These are phyloP conservation scores for Alnus glutinosa DNA, from an alignment of 306 rosid genomes.

Conservation along the genomic window DNA sequence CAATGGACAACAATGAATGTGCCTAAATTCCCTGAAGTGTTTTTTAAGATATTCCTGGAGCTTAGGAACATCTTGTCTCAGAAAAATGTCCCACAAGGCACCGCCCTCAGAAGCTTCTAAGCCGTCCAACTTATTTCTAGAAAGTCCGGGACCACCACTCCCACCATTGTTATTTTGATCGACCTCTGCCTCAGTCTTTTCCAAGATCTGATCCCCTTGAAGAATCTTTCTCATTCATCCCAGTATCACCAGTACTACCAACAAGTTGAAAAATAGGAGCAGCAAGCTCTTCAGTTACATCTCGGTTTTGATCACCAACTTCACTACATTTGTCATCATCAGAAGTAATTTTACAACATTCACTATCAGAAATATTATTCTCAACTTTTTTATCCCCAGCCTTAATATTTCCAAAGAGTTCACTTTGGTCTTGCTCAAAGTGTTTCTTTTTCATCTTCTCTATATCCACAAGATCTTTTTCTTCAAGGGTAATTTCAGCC, in stretches of 20 bases:
- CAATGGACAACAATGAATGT: conserved; percentile 55
- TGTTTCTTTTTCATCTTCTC: conserved; percentile 42
- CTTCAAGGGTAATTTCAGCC: conserved; percentile 38
- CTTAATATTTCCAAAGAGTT: conserved; percentile 35
- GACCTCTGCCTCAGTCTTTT: neutral
- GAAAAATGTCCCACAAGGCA: conserved; percentile 89
- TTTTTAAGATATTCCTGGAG: conserved; percentile 68
- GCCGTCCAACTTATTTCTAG: conserved; percentile 15
- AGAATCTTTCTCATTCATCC: neutral
- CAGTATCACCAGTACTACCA: neutral
- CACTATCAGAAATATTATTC: conserved; percentile 9
- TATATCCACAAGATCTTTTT: conserved; percentile 14
- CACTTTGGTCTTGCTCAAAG: conserved; percentile 53
- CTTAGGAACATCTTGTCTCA: conserved; percentile 81
- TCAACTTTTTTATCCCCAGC: neutral
- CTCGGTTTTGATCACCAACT: conserved; percentile 4
- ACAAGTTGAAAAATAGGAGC: neutral
- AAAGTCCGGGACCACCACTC: conserved; percentile 1
- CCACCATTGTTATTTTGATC: conserved; percentile 22
- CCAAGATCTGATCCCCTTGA: conserved; percentile 13
- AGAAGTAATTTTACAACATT: conserved; percentile 7
- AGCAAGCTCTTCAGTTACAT: neutral
- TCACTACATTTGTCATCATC: conserved; percentile 15
- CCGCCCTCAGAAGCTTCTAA: conserved; percentile 56
- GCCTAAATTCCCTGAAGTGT: conserved; percentile 81